Percentiles rank a stretch among this genome's conserved stretches.
phyloP scores from a whole-genome alignment of 179 eudicot genomes.

The Actinidia polygama region DNA sequence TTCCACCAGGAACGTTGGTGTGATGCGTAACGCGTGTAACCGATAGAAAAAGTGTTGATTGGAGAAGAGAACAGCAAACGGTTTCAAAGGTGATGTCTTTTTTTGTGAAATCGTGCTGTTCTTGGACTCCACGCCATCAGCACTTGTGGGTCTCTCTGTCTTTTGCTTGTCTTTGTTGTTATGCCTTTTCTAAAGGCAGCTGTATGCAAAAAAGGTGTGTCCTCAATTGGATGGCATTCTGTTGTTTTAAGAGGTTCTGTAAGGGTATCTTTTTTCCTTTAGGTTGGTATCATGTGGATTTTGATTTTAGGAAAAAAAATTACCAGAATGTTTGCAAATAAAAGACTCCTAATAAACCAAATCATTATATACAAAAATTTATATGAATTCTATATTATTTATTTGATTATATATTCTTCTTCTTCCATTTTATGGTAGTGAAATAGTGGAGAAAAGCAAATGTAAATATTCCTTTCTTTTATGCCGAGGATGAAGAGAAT shows the following conservation, averaged over 20 bases:
- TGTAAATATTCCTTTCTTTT: no score
- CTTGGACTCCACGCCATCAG: constrained; percentile 2
- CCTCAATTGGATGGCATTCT: no score
- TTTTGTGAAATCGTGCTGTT: constrained; percentile 5
- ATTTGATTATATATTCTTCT: no score
- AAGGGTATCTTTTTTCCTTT: neutral
- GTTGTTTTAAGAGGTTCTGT: no score
- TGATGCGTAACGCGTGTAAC: neutral
- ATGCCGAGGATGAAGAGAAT: no score
- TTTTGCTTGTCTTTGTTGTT: neutral
- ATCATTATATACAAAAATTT: no score
- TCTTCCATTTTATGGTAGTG: no score
- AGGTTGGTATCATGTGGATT: neutral
- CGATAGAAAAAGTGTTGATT: neutral
- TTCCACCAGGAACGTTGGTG: neutral
- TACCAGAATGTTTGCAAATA: no score
- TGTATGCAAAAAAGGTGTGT: neutral
- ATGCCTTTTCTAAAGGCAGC: constrained; percentile 11
- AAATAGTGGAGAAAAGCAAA: no score
- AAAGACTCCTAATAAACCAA: no score
- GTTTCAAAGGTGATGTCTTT: neutral
- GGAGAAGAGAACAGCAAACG: neutral
- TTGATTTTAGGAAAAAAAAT: no score
- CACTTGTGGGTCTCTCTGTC: constrained; percentile 1
- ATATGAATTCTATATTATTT: no score